phyloP scores from a whole-genome alignment of 495 filamentous ascomycete genomes.

The Lophiotrema nucula region DNA sequence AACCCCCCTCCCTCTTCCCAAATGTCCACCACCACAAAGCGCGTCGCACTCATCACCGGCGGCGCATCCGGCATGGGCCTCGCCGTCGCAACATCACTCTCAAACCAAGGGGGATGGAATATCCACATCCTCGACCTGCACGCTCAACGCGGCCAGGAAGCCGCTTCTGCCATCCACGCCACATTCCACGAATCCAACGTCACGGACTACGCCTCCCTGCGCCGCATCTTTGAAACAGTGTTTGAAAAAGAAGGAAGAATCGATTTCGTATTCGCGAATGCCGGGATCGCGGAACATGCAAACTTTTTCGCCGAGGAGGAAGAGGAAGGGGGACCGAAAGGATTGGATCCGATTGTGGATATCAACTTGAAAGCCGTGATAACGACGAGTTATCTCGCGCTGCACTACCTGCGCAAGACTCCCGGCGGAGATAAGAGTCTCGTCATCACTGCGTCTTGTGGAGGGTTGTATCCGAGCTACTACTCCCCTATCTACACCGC shows the following conservation, averaged over 20 bases:
- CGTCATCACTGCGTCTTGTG: slow-evolving; percentile 38
- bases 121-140: slow-evolving; percentile 38
- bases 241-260: slow-evolving; percentile 29
- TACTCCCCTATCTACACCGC: slow-evolving; percentile 36
- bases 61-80: slow-evolving; percentile 41
- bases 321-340: slow-evolving; percentile 11
- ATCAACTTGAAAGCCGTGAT: slow-evolving; percentile 38
- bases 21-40: neutral
- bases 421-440: slow-evolving; percentile 27
- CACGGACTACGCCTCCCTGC: slow-evolving; percentile 26
- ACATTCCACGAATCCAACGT: slow-evolving; percentile 36
- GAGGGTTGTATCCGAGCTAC: slow-evolving; percentile 31
- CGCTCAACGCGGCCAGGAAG: slow-evolving; percentile 15
- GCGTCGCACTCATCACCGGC: slow-evolving; percentile 35
- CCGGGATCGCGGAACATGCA: slow-evolving; percentile 37
- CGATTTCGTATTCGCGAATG: slow-evolving; percentile 44
- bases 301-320: slow-evolving; percentile 29
- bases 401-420: slow-evolving; percentile 35
- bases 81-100: slow-evolving; percentile 34
- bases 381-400: slow-evolving; percentile 36
- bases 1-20: neutral
- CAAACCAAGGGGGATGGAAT: slow-evolving; percentile 23
- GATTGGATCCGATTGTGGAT: slow-evolving; percentile 28
- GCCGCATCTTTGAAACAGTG: slow-evolving; percentile 29
- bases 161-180: slow-evolving; percentile 22